phyloP scores from a whole-genome alignment of 2,329 filamentous ascomycete species.

The Claviceps maximensis region DNA sequence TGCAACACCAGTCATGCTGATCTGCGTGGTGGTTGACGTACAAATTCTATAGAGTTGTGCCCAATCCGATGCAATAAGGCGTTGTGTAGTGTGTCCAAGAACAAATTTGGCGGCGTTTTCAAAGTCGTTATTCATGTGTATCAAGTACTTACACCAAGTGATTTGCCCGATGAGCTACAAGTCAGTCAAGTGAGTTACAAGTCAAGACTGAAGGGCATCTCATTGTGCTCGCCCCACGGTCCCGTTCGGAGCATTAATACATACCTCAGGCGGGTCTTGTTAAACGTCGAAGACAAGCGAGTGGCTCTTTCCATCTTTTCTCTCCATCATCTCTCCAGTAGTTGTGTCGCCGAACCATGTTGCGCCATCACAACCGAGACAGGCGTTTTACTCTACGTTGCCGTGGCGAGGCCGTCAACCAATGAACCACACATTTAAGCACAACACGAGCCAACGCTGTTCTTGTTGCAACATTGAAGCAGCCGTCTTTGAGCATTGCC shows the following conservation, averaged over 20 bases:
- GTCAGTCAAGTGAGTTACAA: no score
- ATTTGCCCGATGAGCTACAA: no score
- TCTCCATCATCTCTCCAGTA: not conserved
- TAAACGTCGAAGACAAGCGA: not conserved
- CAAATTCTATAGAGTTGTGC: not conserved
- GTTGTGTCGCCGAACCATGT: not conserved
- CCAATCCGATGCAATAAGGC: not conserved
- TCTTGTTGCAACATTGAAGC: not conserved
- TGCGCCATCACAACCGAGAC: not conserved
- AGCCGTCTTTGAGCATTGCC: not conserved
- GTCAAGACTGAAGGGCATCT: not conserved
- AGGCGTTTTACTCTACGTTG: not conserved
- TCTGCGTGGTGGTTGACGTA: not conserved
- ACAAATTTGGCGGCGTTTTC: not conserved
- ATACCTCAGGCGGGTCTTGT: not conserved
- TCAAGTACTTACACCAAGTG: not conserved
- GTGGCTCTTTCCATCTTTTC: not conserved
- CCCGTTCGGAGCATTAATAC: not conserved
- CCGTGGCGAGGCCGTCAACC: not conserved
- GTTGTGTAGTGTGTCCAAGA: no score
- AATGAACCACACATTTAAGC: not conserved
- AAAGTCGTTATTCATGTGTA: not conserved
- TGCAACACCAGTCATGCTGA: not conserved
- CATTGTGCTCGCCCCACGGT: not conserved
- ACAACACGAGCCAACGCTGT: not conserved